Conservation (phyloP, 1,284 basidiomycete genomes). For the Caloboletus firmus region DNA sequence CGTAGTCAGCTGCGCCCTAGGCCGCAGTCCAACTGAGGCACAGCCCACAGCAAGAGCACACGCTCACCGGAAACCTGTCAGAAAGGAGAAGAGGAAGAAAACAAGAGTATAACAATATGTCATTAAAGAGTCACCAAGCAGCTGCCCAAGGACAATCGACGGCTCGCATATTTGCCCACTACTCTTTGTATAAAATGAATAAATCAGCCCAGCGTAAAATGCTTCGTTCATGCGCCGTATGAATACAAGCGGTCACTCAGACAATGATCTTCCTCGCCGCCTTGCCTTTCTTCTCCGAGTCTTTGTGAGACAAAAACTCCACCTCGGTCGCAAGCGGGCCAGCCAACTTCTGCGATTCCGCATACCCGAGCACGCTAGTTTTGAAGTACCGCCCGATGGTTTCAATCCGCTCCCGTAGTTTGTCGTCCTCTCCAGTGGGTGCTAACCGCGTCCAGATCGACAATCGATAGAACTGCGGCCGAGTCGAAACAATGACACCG, state of each 20-base stretch:
- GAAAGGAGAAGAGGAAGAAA: no score
- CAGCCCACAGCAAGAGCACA: not conserved
- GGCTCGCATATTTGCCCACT: slow-evolving; percentile 23
- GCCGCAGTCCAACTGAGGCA: not conserved
- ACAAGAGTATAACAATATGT: slow-evolving; percentile 20
- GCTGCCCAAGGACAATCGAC: slow-evolving; percentile 19
- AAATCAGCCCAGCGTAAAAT: slow-evolving; percentile 32
- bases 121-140: slow-evolving; percentile 27
- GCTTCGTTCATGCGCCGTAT: slow-evolving; percentile 14
- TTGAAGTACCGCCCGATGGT: slow-evolving; percentile 82
- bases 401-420: slow-evolving; percentile 70
- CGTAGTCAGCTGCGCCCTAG: slow-evolving; percentile 1
- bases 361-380: slow-evolving; percentile 81
- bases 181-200: slow-evolving; percentile 32
- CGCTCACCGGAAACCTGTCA: slow-evolving; percentile 2
- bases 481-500: slow-evolving; percentile 92
- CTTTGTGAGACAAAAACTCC: slow-evolving; percentile 92
- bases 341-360: slow-evolving; percentile 70
- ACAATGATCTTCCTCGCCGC: slow-evolving; percentile 76
- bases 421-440: slow-evolving; percentile 58
- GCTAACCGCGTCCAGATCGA: slow-evolving; percentile 95
- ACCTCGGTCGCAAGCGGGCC: slow-evolving; percentile 89
- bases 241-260: slow-evolving; percentile 38
- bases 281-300: slow-evolving; percentile 94
- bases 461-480: slow-evolving; percentile 94